Evolutionary conservation across 2,329 filamentous ascomycete genomes (phyloP), one percentile per base, ranked within the genome.

Genomic region (Nigrospora sphaerica): DNA sequence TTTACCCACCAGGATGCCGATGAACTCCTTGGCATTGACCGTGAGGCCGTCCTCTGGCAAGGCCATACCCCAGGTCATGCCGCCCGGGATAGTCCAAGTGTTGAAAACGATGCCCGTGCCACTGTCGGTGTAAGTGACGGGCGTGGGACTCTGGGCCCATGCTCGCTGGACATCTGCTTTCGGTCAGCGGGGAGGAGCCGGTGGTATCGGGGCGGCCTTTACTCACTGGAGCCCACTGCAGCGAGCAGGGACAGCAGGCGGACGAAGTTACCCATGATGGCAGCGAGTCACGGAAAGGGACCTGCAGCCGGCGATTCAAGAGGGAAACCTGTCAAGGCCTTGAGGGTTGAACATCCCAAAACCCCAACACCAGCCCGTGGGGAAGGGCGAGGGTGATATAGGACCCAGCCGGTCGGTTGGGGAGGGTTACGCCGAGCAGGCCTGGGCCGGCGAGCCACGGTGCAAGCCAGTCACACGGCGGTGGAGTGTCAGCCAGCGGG

Each of bases 71-170:
- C 77, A 77, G 32, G 70, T 73, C 43, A 76, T 68, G 33, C 71
- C 71, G 46, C 71, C 74, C 16, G 60, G 54, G 33, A 73, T 68
- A 12, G 61, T 66, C 58, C 70, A 77, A 41, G 73, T 73, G 54
- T 74, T 71, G 60, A 80, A 79, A 28, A 61, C 64, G 53, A 80
- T 79, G 17, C 73, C 73, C 11, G 77, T 77, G 28, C 66, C 64
- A 39, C 57, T 33, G 38, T 50, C 50, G 2, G 42, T 49, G 42
- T 49, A 49, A 16, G 42, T 41, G 4, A 40, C 40, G 3, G 48
- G 44, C 13, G 45, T 41, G 11, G 37, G 36, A 11, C 38, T 46
- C 35, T 51, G 46, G 19, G 46, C 46, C 32, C 42, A 42, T 33
- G 45, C 32, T 43, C 44, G 35, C 13, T 42, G 48, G 17, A 49